Base-by-base conservation (phyloP, 257 asterid species). In the Fraxinus quadrangulata region DNA sequence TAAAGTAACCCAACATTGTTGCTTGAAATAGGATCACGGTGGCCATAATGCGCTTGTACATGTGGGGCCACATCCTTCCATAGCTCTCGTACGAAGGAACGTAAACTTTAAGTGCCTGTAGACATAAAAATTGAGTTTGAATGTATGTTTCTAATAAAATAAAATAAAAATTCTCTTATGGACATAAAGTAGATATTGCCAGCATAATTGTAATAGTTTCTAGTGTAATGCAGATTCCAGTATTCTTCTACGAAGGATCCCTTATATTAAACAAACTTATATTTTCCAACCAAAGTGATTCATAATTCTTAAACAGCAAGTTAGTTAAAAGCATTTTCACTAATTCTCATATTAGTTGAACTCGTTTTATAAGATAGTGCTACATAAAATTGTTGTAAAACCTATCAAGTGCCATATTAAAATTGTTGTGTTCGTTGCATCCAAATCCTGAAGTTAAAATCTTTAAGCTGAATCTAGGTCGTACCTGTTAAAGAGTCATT, bases 41-140 rank as follows among this genome's bases (percentile, higher is more conserved):
- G 1, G 96, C 97, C 31, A 89, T 6, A 4, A 95, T 54, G 37
- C 97, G 94, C 7, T 79, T 83, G 89, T 78, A 87, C 61, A 95
- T 86, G 84, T 95, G 99, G 0, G 99, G 99, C 99, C 99, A 95
- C 90, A 87, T 87, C 76, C 83, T 88, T 7, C 99, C 99, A 7
- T 90, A 80, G 84, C 89, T 95, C 91, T 95, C 99, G 49, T 84
- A 93, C 12, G 85, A 34, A 61, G 99, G 99, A 70, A 90, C 93
- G n/a, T 82, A 89, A 24, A 95, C 99, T 82, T 94, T 92, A 36
- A 94, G 92, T 10, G 80, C 97, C 98, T 94, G 86, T 86, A 31
- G 13, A 51, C 34, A 34, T 61, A 26, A 13, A 73, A 34, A n/a
- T n/a, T 21, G 8, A 47, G 59, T 47, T 47, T 16, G 59, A 47